These are phyloP conservation scores for Alternaria sp. DNA, from an alignment of 2,329 filamentous ascomycete genomes.

Conservation along the genomic window DNA sequence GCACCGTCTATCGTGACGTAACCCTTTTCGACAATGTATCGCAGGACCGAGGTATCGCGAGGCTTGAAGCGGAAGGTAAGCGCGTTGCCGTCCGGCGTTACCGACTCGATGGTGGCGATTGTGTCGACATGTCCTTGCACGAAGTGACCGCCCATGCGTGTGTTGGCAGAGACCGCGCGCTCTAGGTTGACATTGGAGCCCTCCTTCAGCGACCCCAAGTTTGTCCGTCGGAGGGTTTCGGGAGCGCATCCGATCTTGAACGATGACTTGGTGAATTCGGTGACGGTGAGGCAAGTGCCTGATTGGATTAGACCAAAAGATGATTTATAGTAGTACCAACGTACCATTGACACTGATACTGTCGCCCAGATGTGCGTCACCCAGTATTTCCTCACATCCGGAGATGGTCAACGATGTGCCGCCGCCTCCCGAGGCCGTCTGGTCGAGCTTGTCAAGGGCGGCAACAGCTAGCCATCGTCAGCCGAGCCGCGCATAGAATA, in stretches of 20 bases:
- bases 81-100: constrained; percentile 85
- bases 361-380: constrained; percentile 85
- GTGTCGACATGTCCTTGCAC: constrained; percentile 98
- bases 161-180: constrained; percentile 86
- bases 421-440: constrained; percentile 71
- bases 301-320: not conserved
- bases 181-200: constrained; percentile 86
- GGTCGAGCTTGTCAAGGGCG: constrained; percentile 78
- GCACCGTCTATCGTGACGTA: constrained; percentile 94
- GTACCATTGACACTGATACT: constrained; percentile 90
- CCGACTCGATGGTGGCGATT: constrained; percentile 74
- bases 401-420: constrained; percentile 91
- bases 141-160: constrained; percentile 97
- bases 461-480: constrained; percentile 71
- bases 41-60: constrained; percentile 69
- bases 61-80: constrained; percentile 85
- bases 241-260: constrained; percentile 96
- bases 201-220: constrained; percentile 76
- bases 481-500: constrained; percentile 26
- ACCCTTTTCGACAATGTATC: constrained; percentile 95
- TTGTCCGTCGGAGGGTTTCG: constrained; percentile 93
- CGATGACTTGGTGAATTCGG: constrained; percentile 63
- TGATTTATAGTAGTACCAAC: not conserved
- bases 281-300: constrained; percentile 90
- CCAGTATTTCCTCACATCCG: constrained; percentile 75